Base-by-base conservation (phyloP, 768 basidiomycete genomes). In the Calocybe cyanea region DNA sequence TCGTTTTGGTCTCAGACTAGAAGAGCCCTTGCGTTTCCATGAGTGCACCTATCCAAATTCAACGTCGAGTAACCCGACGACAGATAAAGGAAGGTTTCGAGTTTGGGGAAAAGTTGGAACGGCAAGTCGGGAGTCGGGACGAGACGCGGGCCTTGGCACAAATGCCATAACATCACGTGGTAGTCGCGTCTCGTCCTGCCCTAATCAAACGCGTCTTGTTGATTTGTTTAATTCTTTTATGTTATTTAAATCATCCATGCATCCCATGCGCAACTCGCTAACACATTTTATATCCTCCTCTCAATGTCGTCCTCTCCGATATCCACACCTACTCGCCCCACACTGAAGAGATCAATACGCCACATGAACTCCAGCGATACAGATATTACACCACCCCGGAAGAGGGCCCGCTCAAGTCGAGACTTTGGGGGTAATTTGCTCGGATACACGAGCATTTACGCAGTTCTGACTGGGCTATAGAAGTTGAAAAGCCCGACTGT, bases 361-460 rank as follows among this genome's bases (percentile, higher is more conserved):
- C 11, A 35, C 7, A 24, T 41, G 9, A 49, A 53, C 28, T 58
- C 57, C 9, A 58, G 57, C 17, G 57, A 58, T 25, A 58, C 57
- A 0, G 57, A 58, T 23, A 13, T 28, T 23, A 52, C 53, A 10
- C 48, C 57, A 8, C 57, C 57, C 2, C 45, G 36, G 32, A 58
- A 58, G 45, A 52, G 41, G 38, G 31, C 49, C 2, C 55, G 57
- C 28, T 46, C 46, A 43, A 49, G 49, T 38, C 40, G 41, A 8
- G 28, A 31, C 31, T 23, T 18, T 5, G 55, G 54, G 35, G 37
- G 53, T 37, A 21, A 37, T 28, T 37, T 30, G 21, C 15, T 34
- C 11, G 14, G n/a, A 24, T 31, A 2, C 1, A 18, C n/a, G n/a
- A n/a, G n/a, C 18, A 7, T 15, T 7, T 7, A 19, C 25, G 25